A percentile compares a stretch with the other conserved stretches of the same genome.
phyloP scores from a whole-genome alignment of 2,329 filamentous ascomycete genomes.

The Colletotrichum sp. region DNA sequence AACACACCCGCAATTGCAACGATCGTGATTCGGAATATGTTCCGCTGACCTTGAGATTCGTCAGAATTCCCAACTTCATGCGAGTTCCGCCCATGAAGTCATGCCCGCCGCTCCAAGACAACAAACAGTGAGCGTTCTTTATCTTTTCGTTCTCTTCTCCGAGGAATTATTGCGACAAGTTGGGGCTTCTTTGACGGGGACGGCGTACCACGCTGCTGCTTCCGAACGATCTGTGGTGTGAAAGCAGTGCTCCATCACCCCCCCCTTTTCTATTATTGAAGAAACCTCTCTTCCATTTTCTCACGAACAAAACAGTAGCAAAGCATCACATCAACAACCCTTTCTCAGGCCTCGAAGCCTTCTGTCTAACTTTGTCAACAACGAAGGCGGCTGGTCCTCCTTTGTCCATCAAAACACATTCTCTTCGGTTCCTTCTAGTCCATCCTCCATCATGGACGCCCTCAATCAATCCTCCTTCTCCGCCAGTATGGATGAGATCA shows the following conservation, averaged over 20 bases:
- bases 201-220: accelerated
- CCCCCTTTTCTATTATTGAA: background rate
- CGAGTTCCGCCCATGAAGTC: no score
- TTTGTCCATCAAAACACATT: accelerated
- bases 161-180: accelerated
- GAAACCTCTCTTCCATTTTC: background rate
- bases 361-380: background rate
- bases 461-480: accelerated
- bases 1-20: accelerated
- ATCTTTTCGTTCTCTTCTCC: accelerated
- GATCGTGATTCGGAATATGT: accelerated
- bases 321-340: background rate
- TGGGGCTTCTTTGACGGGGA: background rate
- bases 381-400: background rate
- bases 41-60: background rate
- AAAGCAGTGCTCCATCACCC: background rate
- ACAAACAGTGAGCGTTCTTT: background rate
- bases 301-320: background rate
- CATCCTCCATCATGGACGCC: background rate
- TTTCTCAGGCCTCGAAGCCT: background rate
- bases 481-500: accelerated
- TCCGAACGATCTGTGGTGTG: background rate
- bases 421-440: background rate
- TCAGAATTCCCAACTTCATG: background rate
- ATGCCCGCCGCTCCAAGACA: background rate